phyloP scores from a whole-genome alignment of 164 flowering plant species.

The Chimonanthus salicifolius region DNA sequence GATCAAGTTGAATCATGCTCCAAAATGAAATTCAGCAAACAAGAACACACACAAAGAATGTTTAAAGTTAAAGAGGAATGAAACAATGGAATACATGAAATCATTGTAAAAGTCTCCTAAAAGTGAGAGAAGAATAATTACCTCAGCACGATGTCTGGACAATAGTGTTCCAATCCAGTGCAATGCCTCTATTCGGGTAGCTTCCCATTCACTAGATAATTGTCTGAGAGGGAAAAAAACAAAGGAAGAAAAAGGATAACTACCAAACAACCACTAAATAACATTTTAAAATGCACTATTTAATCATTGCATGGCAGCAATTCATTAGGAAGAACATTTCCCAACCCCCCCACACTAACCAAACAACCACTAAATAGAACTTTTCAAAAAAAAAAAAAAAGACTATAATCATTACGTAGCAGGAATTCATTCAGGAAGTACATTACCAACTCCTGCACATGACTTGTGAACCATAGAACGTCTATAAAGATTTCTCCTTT shows the following conservation, averaged over 20 bases:
- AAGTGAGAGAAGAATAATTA: conserved; percentile 14
- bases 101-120: neutral
- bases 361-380: neutral
- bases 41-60: neutral
- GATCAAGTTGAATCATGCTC: neutral
- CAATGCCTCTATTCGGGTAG: conserved; percentile 87
- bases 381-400: no score
- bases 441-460: neutral
- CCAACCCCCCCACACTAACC: neutral
- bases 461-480: neutral
- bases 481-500: neutral
- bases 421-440: neutral
- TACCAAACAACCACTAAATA: no score
- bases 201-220: conserved; percentile 81
- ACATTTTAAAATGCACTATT: conserved; percentile 7
- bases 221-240: conserved; percentile 41
- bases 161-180: conserved; percentile 87
- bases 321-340: neutral
- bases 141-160: conserved; percentile 76
- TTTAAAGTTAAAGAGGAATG: neutral
- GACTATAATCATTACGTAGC: neutral
- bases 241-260: neutral
- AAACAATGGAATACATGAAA: neutral
- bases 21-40: neutral
- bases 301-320: conserved; percentile 2